Evolutionary conservation across 23 red algal species (phyloP).

Genomic region (Gracilaria domingensis): DNA sequence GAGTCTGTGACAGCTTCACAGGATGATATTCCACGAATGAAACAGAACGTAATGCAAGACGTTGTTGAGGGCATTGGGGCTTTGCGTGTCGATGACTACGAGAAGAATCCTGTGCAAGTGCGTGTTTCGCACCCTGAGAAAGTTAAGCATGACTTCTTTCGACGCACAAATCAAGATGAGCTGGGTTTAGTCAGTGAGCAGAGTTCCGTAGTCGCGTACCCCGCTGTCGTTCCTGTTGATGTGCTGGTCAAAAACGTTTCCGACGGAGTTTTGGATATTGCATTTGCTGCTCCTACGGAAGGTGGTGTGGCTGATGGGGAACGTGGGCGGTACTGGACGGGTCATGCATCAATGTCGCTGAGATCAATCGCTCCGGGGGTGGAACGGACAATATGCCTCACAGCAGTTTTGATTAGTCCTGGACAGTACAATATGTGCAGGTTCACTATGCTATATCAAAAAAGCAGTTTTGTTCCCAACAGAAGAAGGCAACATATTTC

Average conservation of each 20-base stretch:
- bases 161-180: not conserved
- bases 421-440: conserved; percentile 61
- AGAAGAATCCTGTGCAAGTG: conserved; percentile 31
- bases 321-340: conserved; percentile 67
- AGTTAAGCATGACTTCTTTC: conserved; percentile 61
- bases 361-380: conserved; percentile 55
- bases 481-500: conserved; percentile 11
- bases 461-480: conserved; percentile 33
- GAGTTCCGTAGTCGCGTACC: conserved; percentile 24
- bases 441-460: conserved; percentile 48
- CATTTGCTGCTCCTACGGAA: conserved; percentile 53
- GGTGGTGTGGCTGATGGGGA: conserved; percentile 63
- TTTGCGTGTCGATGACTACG: conserved; percentile 1
- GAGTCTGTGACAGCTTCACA: not conserved
- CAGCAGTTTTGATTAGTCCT: conserved; percentile 48
- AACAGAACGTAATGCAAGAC: conserved; percentile 38
- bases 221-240: conserved; percentile 48
- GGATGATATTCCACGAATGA: not conserved
- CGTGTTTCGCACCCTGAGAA: conserved; percentile 22
- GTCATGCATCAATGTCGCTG: conserved; percentile 58
- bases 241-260: conserved; percentile 56
- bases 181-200: not conserved
- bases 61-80: conserved; percentile 29
- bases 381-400: conserved; percentile 39
- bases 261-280: conserved; percentile 48